Conservation (phyloP, 306 rosid species). For the Heteromeles arbutifolia region DNA sequence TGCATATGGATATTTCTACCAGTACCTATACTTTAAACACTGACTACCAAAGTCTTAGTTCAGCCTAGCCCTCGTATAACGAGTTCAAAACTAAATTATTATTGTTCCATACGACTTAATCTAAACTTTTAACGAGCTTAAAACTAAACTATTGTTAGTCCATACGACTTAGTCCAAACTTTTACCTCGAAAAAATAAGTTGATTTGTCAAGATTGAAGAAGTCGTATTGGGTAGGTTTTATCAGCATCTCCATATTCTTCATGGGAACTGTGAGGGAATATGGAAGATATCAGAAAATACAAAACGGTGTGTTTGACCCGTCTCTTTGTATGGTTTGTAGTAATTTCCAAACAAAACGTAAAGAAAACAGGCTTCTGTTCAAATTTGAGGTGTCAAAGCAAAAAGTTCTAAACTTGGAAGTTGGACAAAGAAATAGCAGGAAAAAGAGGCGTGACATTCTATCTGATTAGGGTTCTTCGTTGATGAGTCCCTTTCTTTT, state of each 20-base stretch:
- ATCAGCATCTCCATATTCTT: neutral
- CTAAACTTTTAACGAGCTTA: accelerated
- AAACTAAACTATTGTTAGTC: neutral
- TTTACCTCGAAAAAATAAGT: neutral
- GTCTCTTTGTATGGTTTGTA: neutral
- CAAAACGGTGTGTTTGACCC: neutral
- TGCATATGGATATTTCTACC: too few species aligned
- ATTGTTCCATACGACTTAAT: too few species aligned
- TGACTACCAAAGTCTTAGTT: neutral
- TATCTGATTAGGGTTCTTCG: too few species aligned
- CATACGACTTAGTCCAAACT: neutral
- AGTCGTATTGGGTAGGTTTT: neutral
- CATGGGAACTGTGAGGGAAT: neutral
- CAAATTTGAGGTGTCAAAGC: neutral
- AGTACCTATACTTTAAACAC: too few species aligned
- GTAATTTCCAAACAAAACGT: neutral
- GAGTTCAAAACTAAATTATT: too few species aligned
- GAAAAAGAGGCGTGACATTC: too few species aligned
- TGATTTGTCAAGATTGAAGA: neutral
- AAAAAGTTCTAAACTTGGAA: too few species aligned
- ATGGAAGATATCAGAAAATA: neutral
- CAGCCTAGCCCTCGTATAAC: accelerated
- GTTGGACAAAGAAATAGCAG: too few species aligned
- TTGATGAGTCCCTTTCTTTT: too few species aligned
- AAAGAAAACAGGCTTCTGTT: neutral